These are phyloP conservation scores for Tuber aestivum DNA, from an alignment of 495 filamentous ascomycete species.

Conservation along the genomic window DNA sequence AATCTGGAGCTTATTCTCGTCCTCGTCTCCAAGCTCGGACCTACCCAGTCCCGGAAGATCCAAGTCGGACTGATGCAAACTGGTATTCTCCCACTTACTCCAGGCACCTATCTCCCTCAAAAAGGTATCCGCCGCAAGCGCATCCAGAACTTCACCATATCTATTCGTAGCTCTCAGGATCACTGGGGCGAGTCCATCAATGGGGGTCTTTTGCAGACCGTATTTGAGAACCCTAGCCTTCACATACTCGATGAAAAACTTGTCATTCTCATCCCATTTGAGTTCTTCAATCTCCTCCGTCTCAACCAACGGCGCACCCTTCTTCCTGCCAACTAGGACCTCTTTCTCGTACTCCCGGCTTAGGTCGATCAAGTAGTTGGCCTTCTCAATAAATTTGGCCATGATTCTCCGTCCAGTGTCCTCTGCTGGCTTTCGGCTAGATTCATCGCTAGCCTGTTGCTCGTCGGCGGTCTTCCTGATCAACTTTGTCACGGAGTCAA, in stretches of 20 bases:
- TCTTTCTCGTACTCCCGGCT: conserved; percentile 60
- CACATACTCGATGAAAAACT: conserved; percentile 62
- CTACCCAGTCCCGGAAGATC: conserved; percentile 54
- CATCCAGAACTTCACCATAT: conserved; percentile 58
- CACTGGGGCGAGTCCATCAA: conserved; percentile 60
- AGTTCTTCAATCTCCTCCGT: conserved; percentile 46
- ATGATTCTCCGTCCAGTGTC: not conserved
- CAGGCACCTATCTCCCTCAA: conserved; percentile 82
- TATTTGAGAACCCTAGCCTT: conserved; percentile 59
- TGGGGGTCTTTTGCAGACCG: conserved; percentile 47
- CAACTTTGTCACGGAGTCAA: conserved; percentile 27
- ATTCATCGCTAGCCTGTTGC: not conserved
- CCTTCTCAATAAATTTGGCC: conserved; percentile 57
- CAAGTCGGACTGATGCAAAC: conserved; percentile 57
- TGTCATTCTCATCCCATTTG: conserved; percentile 48
- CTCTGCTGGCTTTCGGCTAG: conserved; percentile 1
- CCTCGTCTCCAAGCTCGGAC: conserved; percentile 43
- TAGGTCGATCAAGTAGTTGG: conserved; percentile 57
- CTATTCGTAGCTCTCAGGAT: conserved; percentile 66
- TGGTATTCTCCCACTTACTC: conserved; percentile 69
- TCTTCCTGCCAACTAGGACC: conserved; percentile 49
- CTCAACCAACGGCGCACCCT: conserved; percentile 47
- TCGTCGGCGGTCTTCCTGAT: conserved; percentile 20
- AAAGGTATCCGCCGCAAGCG: conserved; percentile 59
- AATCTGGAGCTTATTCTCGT: conserved; percentile 39